phyloP scores from a whole-genome alignment of 352 stramenopile species.

The Poterioochromonas sp. region DNA sequence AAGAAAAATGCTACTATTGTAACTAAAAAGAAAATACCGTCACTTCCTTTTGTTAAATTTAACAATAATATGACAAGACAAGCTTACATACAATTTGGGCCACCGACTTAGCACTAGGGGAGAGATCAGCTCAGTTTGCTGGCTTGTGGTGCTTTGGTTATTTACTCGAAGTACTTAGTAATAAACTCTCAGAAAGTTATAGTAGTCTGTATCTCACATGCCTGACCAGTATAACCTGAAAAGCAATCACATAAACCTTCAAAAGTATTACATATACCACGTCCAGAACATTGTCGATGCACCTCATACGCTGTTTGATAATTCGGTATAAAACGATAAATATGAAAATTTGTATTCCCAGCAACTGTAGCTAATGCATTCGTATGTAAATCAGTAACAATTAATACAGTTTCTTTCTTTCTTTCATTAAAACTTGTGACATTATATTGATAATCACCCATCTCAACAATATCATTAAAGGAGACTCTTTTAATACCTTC shows the following conservation, averaged over 20 bases:
- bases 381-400: background rate
- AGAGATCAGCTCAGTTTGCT: too few species aligned
- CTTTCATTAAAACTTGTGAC: background rate
- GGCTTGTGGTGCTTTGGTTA: too few species aligned
- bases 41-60: too few species aligned
- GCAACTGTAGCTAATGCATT: background rate
- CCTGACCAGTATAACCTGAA: slow-evolving; percentile 69
- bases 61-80: too few species aligned
- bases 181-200: too few species aligned
- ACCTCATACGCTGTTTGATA: slow-evolving; percentile 67
- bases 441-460: background rate
- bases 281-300: slow-evolving; percentile 78
- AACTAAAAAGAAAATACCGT: too few species aligned
- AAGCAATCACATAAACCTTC: slow-evolving; percentile 74
- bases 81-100: too few species aligned
- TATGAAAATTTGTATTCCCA: background rate
- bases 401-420: background rate
- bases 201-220: slow-evolving; percentile 52
- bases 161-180: too few species aligned
- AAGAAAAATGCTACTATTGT: too few species aligned
- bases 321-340: slow-evolving; percentile 8
- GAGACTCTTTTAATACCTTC: background rate
- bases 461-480: too few species aligned
- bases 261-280: slow-evolving; percentile 74
- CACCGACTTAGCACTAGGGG: too few species aligned